Base-by-base conservation (phyloP, 371 early-diverging fungal genomes). In the Apophysomyces elegans region DNA sequence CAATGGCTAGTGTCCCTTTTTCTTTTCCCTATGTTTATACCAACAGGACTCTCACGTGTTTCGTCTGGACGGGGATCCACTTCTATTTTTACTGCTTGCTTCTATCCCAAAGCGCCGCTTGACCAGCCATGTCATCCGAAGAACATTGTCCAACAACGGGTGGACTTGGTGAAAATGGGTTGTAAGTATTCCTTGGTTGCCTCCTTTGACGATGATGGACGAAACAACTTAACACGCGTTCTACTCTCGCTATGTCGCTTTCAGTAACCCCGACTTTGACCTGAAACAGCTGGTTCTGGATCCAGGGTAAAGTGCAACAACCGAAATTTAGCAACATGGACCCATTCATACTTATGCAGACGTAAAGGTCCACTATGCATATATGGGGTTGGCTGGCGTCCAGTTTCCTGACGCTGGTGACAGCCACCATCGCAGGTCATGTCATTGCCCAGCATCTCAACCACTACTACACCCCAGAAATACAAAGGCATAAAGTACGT, bases 401-500 rank as follows among this genome's bases (percentile, higher is more conserved):
- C 11, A 63, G 62, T 13, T 60, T 62, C 12, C 47, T 67, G 14
- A 56, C 56, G 8, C 26, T 67, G 14, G 44, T 43, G 21, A 18
- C 61, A 3, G 38, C 35, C 14, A 67, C 61, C 35, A 58, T 67
- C 16, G 50, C 62, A 32, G 57, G 50, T 8, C 67, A 62, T 38
- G 36, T 54, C 39, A 67, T 67, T 44, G 63, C 44, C 26, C 37
- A 54, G 7, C 67, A 67, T 58, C 43, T 67, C 7, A 14, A 46
- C 7, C 57, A 67, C 46, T 67, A 67, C 57, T 43, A 47, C 8
- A 47, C 60, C 7, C 70, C 70, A 12, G 35, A 37, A 13, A 66
- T 62, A 47, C 70, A 70, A 18, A 62, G 70, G 1, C 70, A 70
- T 46, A 70, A 70, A 59, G 65, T 70, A 11, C 62, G 70, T n/a